phyloP scores from a whole-genome alignment of 192 early-diverging fungal genomes.

The Coemansia sp. region DNA sequence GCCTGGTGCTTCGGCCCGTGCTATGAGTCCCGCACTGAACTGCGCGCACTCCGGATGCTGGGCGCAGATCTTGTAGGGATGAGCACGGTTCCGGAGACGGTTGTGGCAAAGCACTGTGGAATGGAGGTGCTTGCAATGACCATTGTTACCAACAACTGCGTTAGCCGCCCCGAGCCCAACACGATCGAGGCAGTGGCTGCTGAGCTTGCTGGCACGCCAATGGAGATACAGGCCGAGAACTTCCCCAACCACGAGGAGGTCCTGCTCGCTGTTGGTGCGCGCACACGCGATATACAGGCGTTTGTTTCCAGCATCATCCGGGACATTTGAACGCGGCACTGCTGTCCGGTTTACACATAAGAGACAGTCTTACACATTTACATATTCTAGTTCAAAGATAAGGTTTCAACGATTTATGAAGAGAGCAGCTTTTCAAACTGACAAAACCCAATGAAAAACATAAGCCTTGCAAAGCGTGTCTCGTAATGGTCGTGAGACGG shows the following conservation, averaged over 20 bases:
- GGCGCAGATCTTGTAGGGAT: conserved; percentile 91
- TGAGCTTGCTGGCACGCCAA: conserved; percentile 34
- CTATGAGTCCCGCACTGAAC: conserved; percentile 87
- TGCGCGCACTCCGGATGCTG: conserved; percentile 64
- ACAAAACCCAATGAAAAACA: no score
- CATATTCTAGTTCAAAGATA: background rate
- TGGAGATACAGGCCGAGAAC: conserved; percentile 20
- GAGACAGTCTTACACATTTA: background rate
- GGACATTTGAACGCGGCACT: background rate
- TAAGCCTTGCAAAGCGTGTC: no score
- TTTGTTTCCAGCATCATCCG: conserved; percentile 38
- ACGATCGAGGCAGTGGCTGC: conserved; percentile 36
- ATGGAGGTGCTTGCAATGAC: conserved; percentile 79
- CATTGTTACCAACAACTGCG: conserved; percentile 80
- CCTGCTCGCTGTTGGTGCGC: conserved; percentile 36
- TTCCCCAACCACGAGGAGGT: conserved; percentile 53
- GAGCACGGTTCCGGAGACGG: conserved; percentile 88
- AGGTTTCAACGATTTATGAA: no score
- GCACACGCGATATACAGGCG: conserved; percentile 44
- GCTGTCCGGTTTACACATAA: background rate
- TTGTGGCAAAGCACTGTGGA: conserved; percentile 83
- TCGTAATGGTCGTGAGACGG: no score
- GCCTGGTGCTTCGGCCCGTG: conserved; percentile 81
- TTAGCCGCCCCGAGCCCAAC: conserved; percentile 38
- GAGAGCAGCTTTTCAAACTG: no score